These are phyloP conservation scores for Gremmenia infestans DNA, from an alignment of 2,329 filamentous ascomycete genomes.

Conservation along the genomic window DNA sequence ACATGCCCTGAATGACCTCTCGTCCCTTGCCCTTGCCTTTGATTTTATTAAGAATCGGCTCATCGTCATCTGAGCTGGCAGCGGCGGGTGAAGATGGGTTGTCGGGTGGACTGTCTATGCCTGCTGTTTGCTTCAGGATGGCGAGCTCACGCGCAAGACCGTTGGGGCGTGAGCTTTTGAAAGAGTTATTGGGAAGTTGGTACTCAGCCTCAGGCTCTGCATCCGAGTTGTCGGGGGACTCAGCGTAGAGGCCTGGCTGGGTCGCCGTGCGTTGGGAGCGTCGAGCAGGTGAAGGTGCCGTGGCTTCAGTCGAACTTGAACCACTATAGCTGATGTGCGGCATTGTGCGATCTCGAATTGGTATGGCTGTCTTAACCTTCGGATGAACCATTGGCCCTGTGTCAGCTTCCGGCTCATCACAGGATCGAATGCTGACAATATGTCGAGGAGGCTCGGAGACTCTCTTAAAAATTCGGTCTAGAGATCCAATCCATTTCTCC, in stretches of 20 bases:
- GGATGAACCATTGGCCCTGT: background rate
- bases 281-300: conserved; percentile 2
- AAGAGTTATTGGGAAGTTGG: background rate
- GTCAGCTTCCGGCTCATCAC: background rate
- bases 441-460: conserved; percentile 32
- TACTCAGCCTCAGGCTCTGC: conserved; percentile 6
- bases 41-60: conserved; percentile 5
- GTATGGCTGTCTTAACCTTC: background rate
- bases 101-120: conserved; percentile 16
- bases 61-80: conserved; percentile 10
- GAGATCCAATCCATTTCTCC: conserved; percentile 67
- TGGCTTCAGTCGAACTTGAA: background rate
- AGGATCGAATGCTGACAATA: background rate
- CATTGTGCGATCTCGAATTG: background rate
- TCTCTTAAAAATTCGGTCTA: conserved; percentile 63
- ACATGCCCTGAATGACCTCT: conserved; percentile 59
- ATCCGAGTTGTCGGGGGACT: conserved; percentile 23
- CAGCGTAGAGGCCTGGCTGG: conserved; percentile 22
- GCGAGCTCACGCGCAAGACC: conserved; percentile 23
- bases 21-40: conserved; percentile 34
- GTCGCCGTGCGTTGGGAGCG: conserved; percentile 18
- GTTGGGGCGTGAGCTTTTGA: conserved; percentile 1
- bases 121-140: conserved; percentile 25
- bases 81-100: conserved; percentile 13
- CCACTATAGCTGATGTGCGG: background rate